Evolutionary conservation across 768 basidiomycete species (phyloP).

Genomic region (Amanita rubescens): DNA sequence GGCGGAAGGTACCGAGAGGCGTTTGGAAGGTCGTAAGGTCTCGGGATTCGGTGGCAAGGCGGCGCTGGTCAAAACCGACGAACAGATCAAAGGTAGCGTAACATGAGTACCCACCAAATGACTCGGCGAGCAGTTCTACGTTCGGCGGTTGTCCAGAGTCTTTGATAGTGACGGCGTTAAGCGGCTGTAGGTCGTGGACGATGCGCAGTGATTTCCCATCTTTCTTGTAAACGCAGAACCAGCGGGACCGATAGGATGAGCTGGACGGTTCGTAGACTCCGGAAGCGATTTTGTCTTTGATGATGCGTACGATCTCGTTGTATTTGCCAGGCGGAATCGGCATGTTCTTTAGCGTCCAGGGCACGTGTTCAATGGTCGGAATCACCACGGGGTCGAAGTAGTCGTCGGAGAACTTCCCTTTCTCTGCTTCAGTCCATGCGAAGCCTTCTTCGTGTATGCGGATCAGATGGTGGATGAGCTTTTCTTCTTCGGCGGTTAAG

Average conservation of each 20-base stretch:
- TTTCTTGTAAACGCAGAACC: constrained; percentile 17
- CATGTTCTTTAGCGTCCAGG: constrained; percentile 22
- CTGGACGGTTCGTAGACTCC: constrained; percentile 8
- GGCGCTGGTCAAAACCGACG: constrained; percentile 1
- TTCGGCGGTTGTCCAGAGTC: constrained; percentile 12
- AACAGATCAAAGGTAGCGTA: constrained; percentile 5
- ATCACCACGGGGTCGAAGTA: constrained; percentile 19
- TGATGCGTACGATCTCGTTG: constrained; percentile 13
- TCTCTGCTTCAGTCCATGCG: constrained; percentile 24
- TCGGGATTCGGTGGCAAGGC: background rate
- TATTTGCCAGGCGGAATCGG: constrained; percentile 25
- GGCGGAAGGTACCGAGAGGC: constrained; percentile 9
- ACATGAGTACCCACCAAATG: constrained; percentile 11
- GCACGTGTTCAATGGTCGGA: constrained; percentile 23
- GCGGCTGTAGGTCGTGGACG: constrained; percentile 15
- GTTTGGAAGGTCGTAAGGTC: constrained; percentile 14
- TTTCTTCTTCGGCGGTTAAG: constrained; percentile 28
- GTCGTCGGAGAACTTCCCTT: constrained; percentile 18
- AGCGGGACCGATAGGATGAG: constrained; percentile 9
- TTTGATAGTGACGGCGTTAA: constrained; percentile 14
- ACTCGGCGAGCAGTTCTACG: constrained; percentile 12
- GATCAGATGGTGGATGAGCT: constrained; percentile 25
- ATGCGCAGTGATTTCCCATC: constrained; percentile 12
- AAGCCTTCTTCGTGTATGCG: constrained; percentile 24
- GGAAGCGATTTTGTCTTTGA: background rate